Conservation (phyloP, 2,329 filamentous ascomycete species). For the Tolypocladium inflatum region DNA sequence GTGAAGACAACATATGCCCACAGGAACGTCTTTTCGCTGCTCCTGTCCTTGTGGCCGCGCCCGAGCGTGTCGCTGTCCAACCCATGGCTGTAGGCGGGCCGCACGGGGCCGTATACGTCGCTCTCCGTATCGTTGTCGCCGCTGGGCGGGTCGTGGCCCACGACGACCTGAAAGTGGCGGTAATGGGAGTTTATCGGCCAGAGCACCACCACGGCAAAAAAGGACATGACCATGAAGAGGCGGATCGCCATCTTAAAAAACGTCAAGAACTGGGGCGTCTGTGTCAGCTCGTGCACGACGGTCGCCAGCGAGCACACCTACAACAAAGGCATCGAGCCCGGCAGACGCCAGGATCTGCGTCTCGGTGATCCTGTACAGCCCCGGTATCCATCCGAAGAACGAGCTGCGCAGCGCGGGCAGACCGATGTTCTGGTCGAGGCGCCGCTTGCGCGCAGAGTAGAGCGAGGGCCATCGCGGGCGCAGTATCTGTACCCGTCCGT, state of each 20-base stretch:
- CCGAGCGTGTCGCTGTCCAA: slow-evolving; percentile 10
- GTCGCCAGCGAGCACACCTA: slow-evolving; percentile 27
- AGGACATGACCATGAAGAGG: slow-evolving; percentile 67
- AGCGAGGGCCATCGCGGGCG: slow-evolving; percentile 86
- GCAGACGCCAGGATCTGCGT: slow-evolving; percentile 84
- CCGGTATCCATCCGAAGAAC: slow-evolving; percentile 89
- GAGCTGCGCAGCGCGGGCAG: slow-evolving; percentile 75
- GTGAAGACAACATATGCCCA: slow-evolving; percentile 95
- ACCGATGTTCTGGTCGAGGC: slow-evolving; percentile 45
- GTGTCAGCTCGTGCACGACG: slow-evolving; percentile 7
- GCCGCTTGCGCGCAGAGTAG: slow-evolving; percentile 80
- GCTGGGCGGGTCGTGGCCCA: background rate
- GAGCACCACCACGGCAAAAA: slow-evolving; percentile 74
- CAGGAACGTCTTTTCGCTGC: slow-evolving; percentile 45
- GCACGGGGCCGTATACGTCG: background rate
- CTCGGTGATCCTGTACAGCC: slow-evolving; percentile 75
- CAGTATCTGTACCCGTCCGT: slow-evolving; percentile 49
- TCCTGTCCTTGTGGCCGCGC: slow-evolving; percentile 24
- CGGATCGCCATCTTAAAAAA: slow-evolving; percentile 96
- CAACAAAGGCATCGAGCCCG: slow-evolving; percentile 89
- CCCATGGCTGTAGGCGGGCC: background rate
- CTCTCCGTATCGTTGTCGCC: background rate
- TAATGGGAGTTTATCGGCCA: slow-evolving; percentile 76
- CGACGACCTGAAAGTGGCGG: slow-evolving; percentile 5
- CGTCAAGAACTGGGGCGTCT: slow-evolving; percentile 55